Percentiles rank a stretch among this genome's conserved stretches.
These are phyloP conservation scores for Aegilops bicornis DNA, from an alignment of 176 grass and related monocot species.

Conservation along the genomic window DNA sequence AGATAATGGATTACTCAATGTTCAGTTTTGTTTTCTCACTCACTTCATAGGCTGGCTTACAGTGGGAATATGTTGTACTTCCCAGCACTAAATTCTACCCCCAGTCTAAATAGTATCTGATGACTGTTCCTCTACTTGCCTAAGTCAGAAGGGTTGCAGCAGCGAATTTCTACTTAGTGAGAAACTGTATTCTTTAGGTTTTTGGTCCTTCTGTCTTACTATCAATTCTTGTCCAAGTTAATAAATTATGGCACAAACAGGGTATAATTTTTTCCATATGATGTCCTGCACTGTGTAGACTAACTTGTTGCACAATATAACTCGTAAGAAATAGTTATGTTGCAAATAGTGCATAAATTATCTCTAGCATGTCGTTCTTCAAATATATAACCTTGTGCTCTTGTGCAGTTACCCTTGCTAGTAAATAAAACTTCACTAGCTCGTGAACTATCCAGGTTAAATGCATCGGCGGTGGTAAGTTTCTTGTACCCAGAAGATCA, in stretches of 20 bases:
- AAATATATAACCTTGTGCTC: constrained; percentile 21
- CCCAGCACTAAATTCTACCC: background rate
- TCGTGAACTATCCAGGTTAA: constrained; percentile 50
- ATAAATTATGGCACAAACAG: constrained; percentile 7
- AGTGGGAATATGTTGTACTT: background rate
- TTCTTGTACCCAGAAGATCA: background rate
- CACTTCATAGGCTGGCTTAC: background rate
- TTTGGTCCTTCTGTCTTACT: background rate
- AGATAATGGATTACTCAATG: constrained; percentile 9
- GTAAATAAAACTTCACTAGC: constrained; percentile 43
- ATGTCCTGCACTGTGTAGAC: background rate
- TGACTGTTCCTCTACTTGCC: background rate
- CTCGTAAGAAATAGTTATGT: background rate
- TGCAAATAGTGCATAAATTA: background rate
- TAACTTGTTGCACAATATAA: background rate
- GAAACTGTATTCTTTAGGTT: background rate
- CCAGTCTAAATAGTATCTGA: background rate
- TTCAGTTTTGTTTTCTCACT: background rate
- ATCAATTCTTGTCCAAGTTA: background rate
- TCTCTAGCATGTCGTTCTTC: background rate
- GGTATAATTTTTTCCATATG: background rate
- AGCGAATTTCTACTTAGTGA: background rate
- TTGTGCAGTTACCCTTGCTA: constrained; percentile 49
- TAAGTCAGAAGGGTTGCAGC: constrained; percentile 20
- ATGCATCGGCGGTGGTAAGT: constrained; percentile 38